Conservation (phyloP, 495 filamentous ascomycete species). For the Darksidea phi region DNA sequence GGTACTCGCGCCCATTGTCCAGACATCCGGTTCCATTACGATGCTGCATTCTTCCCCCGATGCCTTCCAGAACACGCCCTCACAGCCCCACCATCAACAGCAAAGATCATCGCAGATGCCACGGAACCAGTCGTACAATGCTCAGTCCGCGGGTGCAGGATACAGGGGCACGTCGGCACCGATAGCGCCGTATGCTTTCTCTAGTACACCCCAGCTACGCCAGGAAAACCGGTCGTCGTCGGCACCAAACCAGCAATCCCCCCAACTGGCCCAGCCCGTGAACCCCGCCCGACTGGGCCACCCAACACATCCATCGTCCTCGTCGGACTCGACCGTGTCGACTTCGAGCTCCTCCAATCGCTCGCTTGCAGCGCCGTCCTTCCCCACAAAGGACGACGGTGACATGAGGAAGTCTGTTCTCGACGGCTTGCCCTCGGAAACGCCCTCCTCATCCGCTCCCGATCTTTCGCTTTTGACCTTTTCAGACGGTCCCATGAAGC, state of each 20-base stretch:
- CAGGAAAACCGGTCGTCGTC: slow-evolving; percentile 68
- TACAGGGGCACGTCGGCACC: slow-evolving; percentile 73
- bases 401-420: slow-evolving; percentile 48
- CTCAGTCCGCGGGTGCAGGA: slow-evolving; percentile 28
- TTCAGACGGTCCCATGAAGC: slow-evolving; percentile 37
- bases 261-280: slow-evolving; percentile 45
- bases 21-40: slow-evolving; percentile 40
- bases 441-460: slow-evolving; percentile 47
- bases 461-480: slow-evolving; percentile 50
- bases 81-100: slow-evolving; percentile 37
- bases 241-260: slow-evolving; percentile 57
- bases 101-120: slow-evolving; percentile 36
- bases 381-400: slow-evolving; percentile 41
- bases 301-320: slow-evolving; percentile 38
- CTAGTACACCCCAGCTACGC: slow-evolving; percentile 68
- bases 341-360: slow-evolving; percentile 40
- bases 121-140: slow-evolving; percentile 37
- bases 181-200: slow-evolving; percentile 84
- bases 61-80: slow-evolving; percentile 39
- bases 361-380: slow-evolving; percentile 24
- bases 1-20: slow-evolving; percentile 45
- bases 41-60: slow-evolving; percentile 46
- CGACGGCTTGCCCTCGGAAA: slow-evolving; percentile 49
- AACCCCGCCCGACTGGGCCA: slow-evolving; percentile 36
- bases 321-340: slow-evolving; percentile 43